Percentiles rank a stretch among this genome's conserved stretches.
phyloP scores from a whole-genome alignment of 1,284 basidiomycete genomes.

The Thelephora terrestris region DNA sequence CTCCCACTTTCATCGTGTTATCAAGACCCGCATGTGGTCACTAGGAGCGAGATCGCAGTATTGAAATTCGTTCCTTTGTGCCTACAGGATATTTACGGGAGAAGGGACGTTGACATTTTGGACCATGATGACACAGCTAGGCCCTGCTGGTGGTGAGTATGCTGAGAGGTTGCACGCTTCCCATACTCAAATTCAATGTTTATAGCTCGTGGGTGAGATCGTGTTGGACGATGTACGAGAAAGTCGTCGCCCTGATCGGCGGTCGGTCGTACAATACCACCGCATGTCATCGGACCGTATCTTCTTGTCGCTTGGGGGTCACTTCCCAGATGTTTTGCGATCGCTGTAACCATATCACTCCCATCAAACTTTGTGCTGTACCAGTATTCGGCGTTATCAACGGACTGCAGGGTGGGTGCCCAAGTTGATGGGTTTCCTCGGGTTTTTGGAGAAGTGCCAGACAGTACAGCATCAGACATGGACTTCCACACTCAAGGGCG shows the following conservation, averaged over 20 bases:
- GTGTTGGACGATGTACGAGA: slow-evolving; percentile 92
- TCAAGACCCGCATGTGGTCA: slow-evolving; percentile 98
- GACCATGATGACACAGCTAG: slow-evolving; percentile 93
- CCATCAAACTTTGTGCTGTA: too few species aligned
- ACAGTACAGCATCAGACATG: too few species aligned
- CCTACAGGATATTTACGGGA: slow-evolving; percentile 83
- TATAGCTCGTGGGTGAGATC: slow-evolving; percentile 70
- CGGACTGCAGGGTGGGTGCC: too few species aligned
- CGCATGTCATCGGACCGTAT: too few species aligned
- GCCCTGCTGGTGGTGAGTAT: slow-evolving; percentile 72
- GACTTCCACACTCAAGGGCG: too few species aligned
- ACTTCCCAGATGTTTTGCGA: too few species aligned
- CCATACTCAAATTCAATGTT: background rate
- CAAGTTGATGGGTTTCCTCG: too few species aligned
- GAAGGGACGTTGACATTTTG: slow-evolving; percentile 87
- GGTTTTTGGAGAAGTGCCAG: too few species aligned
- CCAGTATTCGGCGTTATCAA: too few species aligned
- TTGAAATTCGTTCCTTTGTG: slow-evolving; percentile 89
- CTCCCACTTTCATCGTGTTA: slow-evolving; percentile 64
- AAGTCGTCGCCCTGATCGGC: slow-evolving; percentile 48
- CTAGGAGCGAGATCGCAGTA: slow-evolving; percentile 78
- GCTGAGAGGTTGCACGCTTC: background rate
- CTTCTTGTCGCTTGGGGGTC: too few species aligned
- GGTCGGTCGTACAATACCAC: slow-evolving; percentile 9
- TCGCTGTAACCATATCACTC: too few species aligned